Evolutionary conservation across 2,329 filamentous ascomycete genomes (phyloP).

Genomic region (Gaeumannomyces tritici): DNA sequence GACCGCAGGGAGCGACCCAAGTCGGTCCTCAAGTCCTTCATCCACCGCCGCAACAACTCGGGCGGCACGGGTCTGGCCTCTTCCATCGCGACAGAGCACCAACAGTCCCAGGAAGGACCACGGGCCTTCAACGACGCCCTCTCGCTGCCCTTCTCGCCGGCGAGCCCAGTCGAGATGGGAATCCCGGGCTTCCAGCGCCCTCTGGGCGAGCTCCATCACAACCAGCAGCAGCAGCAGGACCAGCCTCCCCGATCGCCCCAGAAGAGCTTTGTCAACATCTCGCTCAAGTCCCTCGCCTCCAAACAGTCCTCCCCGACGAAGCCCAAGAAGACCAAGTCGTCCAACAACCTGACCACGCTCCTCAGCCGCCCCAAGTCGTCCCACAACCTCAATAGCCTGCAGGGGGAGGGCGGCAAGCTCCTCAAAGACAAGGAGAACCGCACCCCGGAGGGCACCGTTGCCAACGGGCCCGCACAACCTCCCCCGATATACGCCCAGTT

Average conservation of each 20-base stretch:
- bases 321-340: constrained; percentile 72
- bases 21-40: constrained; percentile 39
- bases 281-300: constrained; percentile 30
- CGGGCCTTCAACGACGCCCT: constrained; percentile 12
- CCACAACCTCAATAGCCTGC: constrained; percentile 50
- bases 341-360: constrained; percentile 70
- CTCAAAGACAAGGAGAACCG: constrained; percentile 75
- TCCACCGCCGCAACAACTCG: constrained; percentile 36
- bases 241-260: constrained; percentile 26
- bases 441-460: constrained; percentile 44
- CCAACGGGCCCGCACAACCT: constrained; percentile 46
- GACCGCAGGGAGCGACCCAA: constrained; percentile 30
- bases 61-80: constrained; percentile 26
- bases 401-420: constrained; percentile 20
- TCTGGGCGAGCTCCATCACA: constrained; percentile 47
- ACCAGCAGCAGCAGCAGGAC: constrained; percentile 33
- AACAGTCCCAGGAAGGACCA: constrained; percentile 9
- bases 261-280: constrained; percentile 34
- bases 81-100: constrained; percentile 9
- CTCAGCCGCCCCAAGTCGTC: constrained; percentile 67
- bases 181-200: constrained; percentile 25
- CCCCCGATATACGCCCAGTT: constrained; percentile 75
- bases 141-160: background rate
- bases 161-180: constrained; percentile 15
- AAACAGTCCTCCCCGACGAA: constrained; percentile 46